Percentiles rank a stretch among this genome's conserved stretches.
Conservation (phyloP, 1,139 yeast genomes). For the Kodamaea fungicola region DNA sequence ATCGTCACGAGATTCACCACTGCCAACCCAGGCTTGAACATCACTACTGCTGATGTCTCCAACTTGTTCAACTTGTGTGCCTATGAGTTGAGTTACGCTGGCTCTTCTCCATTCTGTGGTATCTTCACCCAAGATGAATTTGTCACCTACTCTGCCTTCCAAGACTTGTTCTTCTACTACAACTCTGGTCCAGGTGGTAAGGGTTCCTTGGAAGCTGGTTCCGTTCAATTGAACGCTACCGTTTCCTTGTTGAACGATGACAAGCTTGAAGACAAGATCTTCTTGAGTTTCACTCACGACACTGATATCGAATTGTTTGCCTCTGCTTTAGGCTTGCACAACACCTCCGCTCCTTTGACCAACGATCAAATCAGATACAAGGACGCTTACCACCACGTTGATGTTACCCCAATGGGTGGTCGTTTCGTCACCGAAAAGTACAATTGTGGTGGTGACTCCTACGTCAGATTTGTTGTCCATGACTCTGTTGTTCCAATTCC, state of each 20-base stretch:
- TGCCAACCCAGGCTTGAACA: conserved; percentile 37
- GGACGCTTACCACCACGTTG: conserved; percentile 22
- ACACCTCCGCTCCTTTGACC: conserved; percentile 28
- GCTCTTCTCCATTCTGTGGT: conserved; percentile 43
- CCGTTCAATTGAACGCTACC: conserved; percentile 30
- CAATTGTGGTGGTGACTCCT: conserved; percentile 18
- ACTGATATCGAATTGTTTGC: conserved; percentile 49
- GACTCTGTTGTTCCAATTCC: conserved; percentile 27
- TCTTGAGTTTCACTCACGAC: conserved; percentile 58
- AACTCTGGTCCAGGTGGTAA: conserved; percentile 20
- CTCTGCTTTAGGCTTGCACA: conserved; percentile 49
- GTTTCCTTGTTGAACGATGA: conserved; percentile 26
- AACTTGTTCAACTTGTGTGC: conserved; percentile 44
- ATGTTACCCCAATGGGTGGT: conserved; percentile 26
- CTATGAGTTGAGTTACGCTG: conserved; percentile 47
- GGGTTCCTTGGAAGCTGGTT: conserved; percentile 22
- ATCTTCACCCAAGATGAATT: conserved; percentile 49
- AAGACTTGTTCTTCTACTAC: conserved; percentile 41
- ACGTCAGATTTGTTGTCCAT: conserved; percentile 24
- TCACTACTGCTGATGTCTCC: conserved; percentile 35
- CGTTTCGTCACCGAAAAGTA: conserved; percentile 24
- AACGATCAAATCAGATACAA: conserved; percentile 23
- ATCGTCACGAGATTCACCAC: conserved; percentile 39
- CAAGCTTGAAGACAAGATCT: conserved; percentile 27
- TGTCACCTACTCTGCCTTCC: conserved; percentile 44